Conservation (phyloP, 2,329 filamentous ascomycete species). For the Neurospora sp. region DNA sequence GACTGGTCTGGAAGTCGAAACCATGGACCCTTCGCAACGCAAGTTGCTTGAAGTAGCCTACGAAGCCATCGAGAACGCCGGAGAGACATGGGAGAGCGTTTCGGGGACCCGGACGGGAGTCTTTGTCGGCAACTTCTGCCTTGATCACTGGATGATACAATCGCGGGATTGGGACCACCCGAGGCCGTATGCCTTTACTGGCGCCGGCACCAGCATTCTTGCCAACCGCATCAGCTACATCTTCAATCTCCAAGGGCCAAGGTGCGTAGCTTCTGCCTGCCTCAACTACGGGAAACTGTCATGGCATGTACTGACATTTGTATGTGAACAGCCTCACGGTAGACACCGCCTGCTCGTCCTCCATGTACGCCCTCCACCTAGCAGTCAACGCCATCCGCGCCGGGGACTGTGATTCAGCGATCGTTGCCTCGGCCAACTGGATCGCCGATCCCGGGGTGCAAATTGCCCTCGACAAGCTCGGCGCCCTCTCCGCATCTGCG, state of each 20-base stretch:
- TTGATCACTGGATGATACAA: constrained; percentile 19
- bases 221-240: constrained; percentile 27
- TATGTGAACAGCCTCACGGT: constrained; percentile 7
- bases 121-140: constrained; percentile 19
- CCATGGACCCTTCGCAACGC: constrained; percentile 32
- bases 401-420: constrained; percentile 22
- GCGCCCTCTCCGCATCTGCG: constrained; percentile 24
- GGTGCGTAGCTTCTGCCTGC: constrained; percentile 9
- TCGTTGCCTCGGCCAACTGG: constrained; percentile 18
- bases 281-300: no score
- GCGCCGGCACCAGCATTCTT: constrained; percentile 23
- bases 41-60: constrained; percentile 30
- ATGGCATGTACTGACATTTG: no score
- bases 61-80: constrained; percentile 30
- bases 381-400: constrained; percentile 18
- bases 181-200: constrained; percentile 22
- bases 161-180: constrained; percentile 18
- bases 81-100: constrained; percentile 21
- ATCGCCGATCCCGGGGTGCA: not conserved
- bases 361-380: constrained; percentile 24
- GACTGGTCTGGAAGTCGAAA: constrained; percentile 26
- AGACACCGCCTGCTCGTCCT: constrained; percentile 29
- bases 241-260: constrained; percentile 28
- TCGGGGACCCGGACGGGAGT: constrained; percentile 21
- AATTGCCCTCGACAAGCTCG: constrained; percentile 8